phyloP scores from a whole-genome alignment of 495 filamentous ascomycete genomes.

The Staphylotrichum longicolle region DNA sequence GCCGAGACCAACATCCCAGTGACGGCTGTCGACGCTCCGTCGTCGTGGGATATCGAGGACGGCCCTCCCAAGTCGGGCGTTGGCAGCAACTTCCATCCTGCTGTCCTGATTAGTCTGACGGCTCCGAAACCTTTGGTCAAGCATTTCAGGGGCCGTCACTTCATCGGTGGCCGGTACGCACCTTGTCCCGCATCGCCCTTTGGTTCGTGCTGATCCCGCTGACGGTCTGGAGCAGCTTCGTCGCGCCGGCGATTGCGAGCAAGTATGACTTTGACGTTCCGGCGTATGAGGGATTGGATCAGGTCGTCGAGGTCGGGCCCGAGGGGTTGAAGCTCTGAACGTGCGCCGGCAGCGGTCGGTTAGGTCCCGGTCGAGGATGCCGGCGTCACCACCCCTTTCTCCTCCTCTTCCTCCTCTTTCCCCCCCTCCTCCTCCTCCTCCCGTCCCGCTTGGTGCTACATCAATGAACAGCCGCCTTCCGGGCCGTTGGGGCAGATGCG shows the following conservation, averaged over 20 bases:
- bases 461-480: conserved; percentile 46
- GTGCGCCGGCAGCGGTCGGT: background rate
- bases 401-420: background rate
- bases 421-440: background rate
- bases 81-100: conserved; percentile 75
- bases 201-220: conserved; percentile 14
- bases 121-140: conserved; percentile 92
- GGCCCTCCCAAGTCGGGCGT: conserved; percentile 78
- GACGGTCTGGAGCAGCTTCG: conserved; percentile 57
- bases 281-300: conserved; percentile 82
- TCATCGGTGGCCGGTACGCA: conserved; percentile 72
- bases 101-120: conserved; percentile 79
- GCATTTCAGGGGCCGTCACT: conserved; percentile 81
- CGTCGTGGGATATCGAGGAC: conserved; percentile 85
- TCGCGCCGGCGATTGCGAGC: conserved; percentile 71
- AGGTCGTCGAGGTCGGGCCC: conserved; percentile 73
- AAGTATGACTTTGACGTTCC: conserved; percentile 88
- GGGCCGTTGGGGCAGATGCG: conserved; percentile 50
- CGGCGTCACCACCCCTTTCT: too few relatives aligned
- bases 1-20: conserved; percentile 70
- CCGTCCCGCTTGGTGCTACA: conserved; percentile 29
- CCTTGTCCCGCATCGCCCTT: conserved; percentile 6
- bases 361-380: background rate
- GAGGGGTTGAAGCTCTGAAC: conserved; percentile 58
- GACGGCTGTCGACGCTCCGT: conserved; percentile 86